Evolutionary conservation across 2,329 filamentous ascomycete species (phyloP).

Genomic region (Pseudovirgaria hyperparasitica): DNA sequence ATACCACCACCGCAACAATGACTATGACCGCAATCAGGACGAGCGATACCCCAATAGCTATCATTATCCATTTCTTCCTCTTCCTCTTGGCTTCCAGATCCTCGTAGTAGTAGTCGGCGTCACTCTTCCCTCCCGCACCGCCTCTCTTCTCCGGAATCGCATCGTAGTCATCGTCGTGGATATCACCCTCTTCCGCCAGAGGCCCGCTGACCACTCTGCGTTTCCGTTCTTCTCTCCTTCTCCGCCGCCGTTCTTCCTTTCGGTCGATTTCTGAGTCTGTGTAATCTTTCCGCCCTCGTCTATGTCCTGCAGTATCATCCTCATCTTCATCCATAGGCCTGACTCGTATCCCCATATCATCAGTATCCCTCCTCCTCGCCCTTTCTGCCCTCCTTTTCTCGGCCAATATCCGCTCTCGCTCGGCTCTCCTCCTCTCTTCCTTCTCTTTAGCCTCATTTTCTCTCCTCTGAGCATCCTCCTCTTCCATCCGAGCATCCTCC

Average conservation of each 20-base stretch:
- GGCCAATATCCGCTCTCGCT: slow-evolving; percentile 7
- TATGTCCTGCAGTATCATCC: slow-evolving; percentile 14
- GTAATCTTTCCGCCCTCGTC: slow-evolving; percentile 19
- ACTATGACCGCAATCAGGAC: slow-evolving; percentile 32
- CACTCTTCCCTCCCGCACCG: slow-evolving; percentile 21
- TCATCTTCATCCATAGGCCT: slow-evolving; percentile 17
- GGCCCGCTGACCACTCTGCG: slow-evolving; percentile 34
- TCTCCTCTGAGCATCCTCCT: slow-evolving; percentile 15
- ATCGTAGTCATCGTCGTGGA: slow-evolving; percentile 28
- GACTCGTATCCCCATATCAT: slow-evolving; percentile 13
- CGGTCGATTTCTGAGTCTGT: slow-evolving; percentile 24
- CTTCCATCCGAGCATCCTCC: slow-evolving; percentile 26
- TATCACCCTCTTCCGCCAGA: slow-evolving; percentile 29
- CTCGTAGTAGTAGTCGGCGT: slow-evolving; percentile 23
- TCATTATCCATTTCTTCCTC: slow-evolving; percentile 41
- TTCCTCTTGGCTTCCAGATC: slow-evolving; percentile 26
- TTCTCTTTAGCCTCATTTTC: slow-evolving; percentile 12
- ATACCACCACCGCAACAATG: slow-evolving; percentile 34
- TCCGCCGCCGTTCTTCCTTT: slow-evolving; percentile 24
- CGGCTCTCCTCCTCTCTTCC: slow-evolving; percentile 12
- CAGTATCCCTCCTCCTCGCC: slow-evolving; percentile 9
- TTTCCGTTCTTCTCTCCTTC: slow-evolving; percentile 28
- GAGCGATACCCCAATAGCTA: slow-evolving; percentile 24
- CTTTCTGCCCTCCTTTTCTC: slow-evolving; percentile 8
- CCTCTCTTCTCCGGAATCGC: slow-evolving; percentile 29